Percentiles rank a stretch among this genome's conserved stretches.
Conservation (phyloP, 2,329 filamentous ascomycete genomes). For the Hortaea werneckii region DNA sequence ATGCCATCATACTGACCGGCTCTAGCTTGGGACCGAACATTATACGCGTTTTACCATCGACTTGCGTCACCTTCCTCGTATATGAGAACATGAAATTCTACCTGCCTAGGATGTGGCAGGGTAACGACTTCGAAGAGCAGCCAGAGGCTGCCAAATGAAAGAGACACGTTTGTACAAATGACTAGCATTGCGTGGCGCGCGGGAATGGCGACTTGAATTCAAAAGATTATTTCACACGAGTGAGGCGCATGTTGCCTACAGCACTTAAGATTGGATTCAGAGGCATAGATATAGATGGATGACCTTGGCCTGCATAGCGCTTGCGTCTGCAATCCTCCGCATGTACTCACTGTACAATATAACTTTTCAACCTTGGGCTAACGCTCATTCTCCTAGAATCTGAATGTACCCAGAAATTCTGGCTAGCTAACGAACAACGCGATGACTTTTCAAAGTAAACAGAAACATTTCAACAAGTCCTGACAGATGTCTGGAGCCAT, state of each 20-base stretch:
- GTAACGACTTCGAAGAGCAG: background rate
- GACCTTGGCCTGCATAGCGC: background rate
- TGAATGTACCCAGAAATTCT: no score
- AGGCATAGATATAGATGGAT: background rate
- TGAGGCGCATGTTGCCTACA: background rate
- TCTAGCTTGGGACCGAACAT: conserved; percentile 66
- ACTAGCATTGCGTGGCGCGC: background rate
- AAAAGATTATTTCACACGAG: background rate
- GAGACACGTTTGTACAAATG: background rate
- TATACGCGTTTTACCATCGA: conserved; percentile 84
- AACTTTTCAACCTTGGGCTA: no score
- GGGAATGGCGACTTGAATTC: no score
- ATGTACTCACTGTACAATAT: no score
- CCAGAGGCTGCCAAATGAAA: background rate
- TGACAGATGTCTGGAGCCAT: no score
- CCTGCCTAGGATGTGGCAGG: conserved; percentile 30
- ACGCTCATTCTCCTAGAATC: no score
- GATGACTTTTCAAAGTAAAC: no score
- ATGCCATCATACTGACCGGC: background rate
- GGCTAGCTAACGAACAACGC: no score
- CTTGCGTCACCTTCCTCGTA: conserved; percentile 92
- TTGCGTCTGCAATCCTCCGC: no score
- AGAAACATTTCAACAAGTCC: no score
- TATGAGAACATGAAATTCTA: conserved; percentile 87
- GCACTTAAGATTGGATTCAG: background rate